Conservation (phyloP, 2,329 filamentous ascomycete species). For the Alternaria arbusti region DNA sequence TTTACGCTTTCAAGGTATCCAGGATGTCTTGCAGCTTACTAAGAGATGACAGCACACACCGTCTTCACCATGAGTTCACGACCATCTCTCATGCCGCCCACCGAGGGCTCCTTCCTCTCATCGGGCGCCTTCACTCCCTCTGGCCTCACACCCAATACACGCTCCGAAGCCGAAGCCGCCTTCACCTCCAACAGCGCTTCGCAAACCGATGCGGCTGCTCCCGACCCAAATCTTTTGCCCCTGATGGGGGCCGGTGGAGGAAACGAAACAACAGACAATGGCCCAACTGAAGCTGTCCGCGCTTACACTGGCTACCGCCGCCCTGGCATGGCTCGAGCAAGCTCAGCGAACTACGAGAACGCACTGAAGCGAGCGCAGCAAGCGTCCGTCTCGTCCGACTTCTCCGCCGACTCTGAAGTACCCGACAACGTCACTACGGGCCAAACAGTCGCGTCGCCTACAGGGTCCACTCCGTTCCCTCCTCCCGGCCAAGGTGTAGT, state of each 20-base stretch:
- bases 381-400: slow-evolving; percentile 31
- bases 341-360: slow-evolving; percentile 41
- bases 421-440: slow-evolving; percentile 19
- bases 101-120: slow-evolving; percentile 24
- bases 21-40: neutral
- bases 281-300: slow-evolving; percentile 31
- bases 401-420: slow-evolving; percentile 23
- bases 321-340: slow-evolving; percentile 30
- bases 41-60: neutral
- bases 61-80: slow-evolving; percentile 23
- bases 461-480: slow-evolving; percentile 29
- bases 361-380: slow-evolving; percentile 34
- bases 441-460: slow-evolving; percentile 21
- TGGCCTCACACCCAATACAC: slow-evolving; percentile 44
- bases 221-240: slow-evolving; percentile 26
- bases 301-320: slow-evolving; percentile 33
- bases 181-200: slow-evolving; percentile 36
- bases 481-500: slow-evolving; percentile 43
- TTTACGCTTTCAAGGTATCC: neutral
- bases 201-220: slow-evolving; percentile 47
- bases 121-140: slow-evolving; percentile 36
- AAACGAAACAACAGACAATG: slow-evolving; percentile 8
- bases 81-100: slow-evolving; percentile 26
- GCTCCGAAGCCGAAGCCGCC: slow-evolving; percentile 44
- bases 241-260: slow-evolving; percentile 8